Percentiles rank a stretch among this genome's conserved stretches.
These are phyloP conservation scores for Penicillium verhagenii DNA, from an alignment of 495 filamentous ascomycete species.

Conservation along the genomic window DNA sequence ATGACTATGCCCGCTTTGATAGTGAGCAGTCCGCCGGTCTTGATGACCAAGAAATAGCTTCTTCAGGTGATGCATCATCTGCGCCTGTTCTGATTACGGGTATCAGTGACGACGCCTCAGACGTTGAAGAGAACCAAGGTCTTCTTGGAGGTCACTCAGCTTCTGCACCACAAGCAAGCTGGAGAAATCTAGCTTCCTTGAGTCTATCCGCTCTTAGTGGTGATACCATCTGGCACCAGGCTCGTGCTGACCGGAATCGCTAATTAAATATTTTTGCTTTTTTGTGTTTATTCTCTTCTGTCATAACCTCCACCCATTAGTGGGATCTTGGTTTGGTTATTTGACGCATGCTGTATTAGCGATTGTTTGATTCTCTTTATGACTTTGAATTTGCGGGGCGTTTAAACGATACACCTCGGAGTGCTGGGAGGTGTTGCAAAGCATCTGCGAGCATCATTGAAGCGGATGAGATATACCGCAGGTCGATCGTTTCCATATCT, in stretches of 20 bases:
- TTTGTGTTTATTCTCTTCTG: slow-evolving; percentile 14
- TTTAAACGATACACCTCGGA: slow-evolving; percentile 25
- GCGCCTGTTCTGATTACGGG: slow-evolving; percentile 45
- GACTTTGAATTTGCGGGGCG: slow-evolving; percentile 33
- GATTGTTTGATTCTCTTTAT: slow-evolving; percentile 30
- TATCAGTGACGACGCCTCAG: slow-evolving; percentile 32
- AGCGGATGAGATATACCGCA: slow-evolving; percentile 26
- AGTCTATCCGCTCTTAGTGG: slow-evolving; percentile 52
- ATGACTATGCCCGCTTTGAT: slow-evolving; percentile 50
- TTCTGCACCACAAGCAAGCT: slow-evolving; percentile 39
- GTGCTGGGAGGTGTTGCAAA: slow-evolving; percentile 20
- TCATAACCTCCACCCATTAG: slow-evolving; percentile 8
- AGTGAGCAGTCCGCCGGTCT: slow-evolving; percentile 41
- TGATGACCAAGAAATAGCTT: slow-evolving; percentile 22
- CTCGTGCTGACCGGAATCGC: slow-evolving; percentile 43
- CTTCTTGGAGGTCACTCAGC: slow-evolving; percentile 39
- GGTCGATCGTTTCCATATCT: slow-evolving; percentile 19
- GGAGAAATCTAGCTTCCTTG: slow-evolving; percentile 43
- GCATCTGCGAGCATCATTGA: slow-evolving; percentile 18
- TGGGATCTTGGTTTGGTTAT: slow-evolving; percentile 20
- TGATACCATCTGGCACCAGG: slow-evolving; percentile 51
- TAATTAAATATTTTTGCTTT: slow-evolving; percentile 22
- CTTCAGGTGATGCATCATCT: slow-evolving; percentile 42
- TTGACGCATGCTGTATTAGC: slow-evolving; percentile 40
- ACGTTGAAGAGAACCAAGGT: slow-evolving; percentile 43